phyloP scores from a whole-genome alignment of 257 asterid genomes.

The Capsicum chinense region DNA sequence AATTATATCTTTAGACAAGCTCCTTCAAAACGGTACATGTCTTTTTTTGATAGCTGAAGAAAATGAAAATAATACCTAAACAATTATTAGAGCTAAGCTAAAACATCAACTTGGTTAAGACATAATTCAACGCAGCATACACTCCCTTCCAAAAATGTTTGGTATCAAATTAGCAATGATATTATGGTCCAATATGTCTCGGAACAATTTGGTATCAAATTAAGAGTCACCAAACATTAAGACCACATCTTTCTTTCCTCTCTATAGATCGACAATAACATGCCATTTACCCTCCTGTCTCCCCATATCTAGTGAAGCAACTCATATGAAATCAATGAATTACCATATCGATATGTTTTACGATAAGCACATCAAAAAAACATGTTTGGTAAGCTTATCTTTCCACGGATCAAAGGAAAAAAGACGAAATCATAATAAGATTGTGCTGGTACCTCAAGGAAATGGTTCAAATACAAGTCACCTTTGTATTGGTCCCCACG shows the following conservation, averaged over 20 bases:
- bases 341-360: not conserved
- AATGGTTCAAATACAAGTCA: slow-evolving; percentile 52
- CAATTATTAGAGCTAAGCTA: not conserved
- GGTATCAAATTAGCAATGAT: not conserved
- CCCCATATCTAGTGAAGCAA: slow-evolving; percentile 15
- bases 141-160: not conserved
- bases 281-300: not conserved
- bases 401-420: not conserved
- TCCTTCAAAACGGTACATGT: not conserved
- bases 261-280: not conserved
- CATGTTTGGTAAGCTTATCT: slow-evolving; percentile 6
- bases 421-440: not conserved
- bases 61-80: not conserved
- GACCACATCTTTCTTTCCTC: not conserved
- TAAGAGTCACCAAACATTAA: not conserved
- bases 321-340: not conserved
- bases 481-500: slow-evolving; percentile 53
- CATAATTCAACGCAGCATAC: not conserved
- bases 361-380: not conserved
- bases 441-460: slow-evolving; percentile 54
- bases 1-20: not conserved
- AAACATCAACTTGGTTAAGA: not conserved
- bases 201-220: not conserved
- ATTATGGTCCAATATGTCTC: not conserved
- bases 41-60: not conserved